Evolutionary conservation across 129 eudicot genomes (phyloP).

Genomic region (Helianthus tuberosus): DNA sequence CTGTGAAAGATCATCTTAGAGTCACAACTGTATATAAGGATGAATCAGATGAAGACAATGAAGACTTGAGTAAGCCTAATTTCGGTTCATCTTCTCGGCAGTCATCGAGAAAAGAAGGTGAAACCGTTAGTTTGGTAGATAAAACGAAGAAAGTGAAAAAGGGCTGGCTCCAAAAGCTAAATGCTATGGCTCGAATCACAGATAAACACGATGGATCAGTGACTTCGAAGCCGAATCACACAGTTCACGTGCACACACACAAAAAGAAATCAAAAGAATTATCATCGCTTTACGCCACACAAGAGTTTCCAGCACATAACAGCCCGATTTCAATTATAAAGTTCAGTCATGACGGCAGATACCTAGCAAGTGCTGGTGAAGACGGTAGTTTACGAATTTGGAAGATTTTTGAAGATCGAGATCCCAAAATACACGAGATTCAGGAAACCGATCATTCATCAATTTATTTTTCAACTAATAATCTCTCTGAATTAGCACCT

Average conservation of each 20-base stretch:
- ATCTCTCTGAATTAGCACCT: slow-evolving; percentile 60
- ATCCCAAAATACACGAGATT: slow-evolving; percentile 32
- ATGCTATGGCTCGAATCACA: slow-evolving; percentile 38
- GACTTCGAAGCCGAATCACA: slow-evolving; percentile 21
- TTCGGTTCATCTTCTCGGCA: slow-evolving; percentile 41
- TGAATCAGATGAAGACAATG: slow-evolving; percentile 39
- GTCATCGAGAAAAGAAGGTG: slow-evolving; percentile 39
- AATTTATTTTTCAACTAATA: slow-evolving; percentile 59
- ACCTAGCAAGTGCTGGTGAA: slow-evolving; percentile 83
- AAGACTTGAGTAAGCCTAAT: slow-evolving; percentile 37
- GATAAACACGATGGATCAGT: slow-evolving; percentile 37
- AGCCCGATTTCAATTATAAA: slow-evolving; percentile 78
- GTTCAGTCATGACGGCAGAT: slow-evolving; percentile 85
- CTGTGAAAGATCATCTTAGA: slow-evolving; percentile 23
- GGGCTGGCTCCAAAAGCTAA: slow-evolving; percentile 63
- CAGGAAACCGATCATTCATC: slow-evolving; percentile 51
- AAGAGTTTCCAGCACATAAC: slow-evolving; percentile 75
- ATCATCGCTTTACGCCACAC: slow-evolving; percentile 63
- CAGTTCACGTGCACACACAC: slow-evolving; percentile 52
- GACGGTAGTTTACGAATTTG: slow-evolving; percentile 77
- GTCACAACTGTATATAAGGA: slow-evolving; percentile 41
- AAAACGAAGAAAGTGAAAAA: slow-evolving; percentile 53
- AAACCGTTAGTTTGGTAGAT: slow-evolving; percentile 16
- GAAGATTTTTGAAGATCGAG: slow-evolving; percentile 79
- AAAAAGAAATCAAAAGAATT: slow-evolving; percentile 65